A percentile compares a stretch with the other conserved stretches of the same genome.
phyloP scores from a whole-genome alignment of 495 filamentous ascomycete species.

The Usnea hakonensis region DNA sequence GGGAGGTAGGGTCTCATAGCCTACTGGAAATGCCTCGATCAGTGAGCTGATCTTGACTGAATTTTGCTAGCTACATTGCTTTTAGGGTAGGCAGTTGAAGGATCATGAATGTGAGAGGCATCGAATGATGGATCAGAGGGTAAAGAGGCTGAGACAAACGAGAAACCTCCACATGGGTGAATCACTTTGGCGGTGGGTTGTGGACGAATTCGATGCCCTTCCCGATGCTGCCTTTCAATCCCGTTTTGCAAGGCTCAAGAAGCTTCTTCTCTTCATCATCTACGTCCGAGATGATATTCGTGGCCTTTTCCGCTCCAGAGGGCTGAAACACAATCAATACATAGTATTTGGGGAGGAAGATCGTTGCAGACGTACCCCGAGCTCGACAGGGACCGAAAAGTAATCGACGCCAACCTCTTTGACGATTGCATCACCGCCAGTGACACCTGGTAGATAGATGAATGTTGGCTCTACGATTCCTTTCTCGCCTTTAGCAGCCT shows the following conservation, averaged over 20 bases:
- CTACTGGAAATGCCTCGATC: conserved; percentile 11
- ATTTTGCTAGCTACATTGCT: conserved; percentile 14
- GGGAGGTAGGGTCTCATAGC: conserved; percentile 14
- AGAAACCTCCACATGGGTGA: conserved; percentile 21
- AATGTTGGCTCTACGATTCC: conserved; percentile 90
- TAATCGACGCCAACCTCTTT: conserved; percentile 81
- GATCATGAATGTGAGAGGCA: background rate
- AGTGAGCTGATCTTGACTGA: conserved; percentile 16
- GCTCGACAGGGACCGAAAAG: conserved; percentile 92
- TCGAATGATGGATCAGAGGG: background rate
- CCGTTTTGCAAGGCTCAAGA: conserved; percentile 62
- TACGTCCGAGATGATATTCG: conserved; percentile 64
- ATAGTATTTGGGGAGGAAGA: background rate
- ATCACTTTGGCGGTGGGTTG: conserved; percentile 72
- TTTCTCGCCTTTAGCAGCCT: conserved; percentile 78
- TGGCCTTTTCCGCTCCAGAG: conserved; percentile 72
- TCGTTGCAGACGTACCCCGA: conserved; percentile 63
- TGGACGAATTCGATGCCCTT: conserved; percentile 88
- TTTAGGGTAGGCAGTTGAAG: conserved; percentile 2
- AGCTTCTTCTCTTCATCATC: conserved; percentile 81
- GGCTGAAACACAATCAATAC: conserved; percentile 48
- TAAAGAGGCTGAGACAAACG: conserved; percentile 16
- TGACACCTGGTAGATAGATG: conserved; percentile 84
- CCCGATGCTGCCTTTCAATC: conserved; percentile 81
- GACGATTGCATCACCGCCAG: conserved; percentile 74